Evolutionary conservation across 257 asterid genomes (phyloP), one percentile per base, ranked within the genome.

Genomic region (Solanum acaule): DNA sequence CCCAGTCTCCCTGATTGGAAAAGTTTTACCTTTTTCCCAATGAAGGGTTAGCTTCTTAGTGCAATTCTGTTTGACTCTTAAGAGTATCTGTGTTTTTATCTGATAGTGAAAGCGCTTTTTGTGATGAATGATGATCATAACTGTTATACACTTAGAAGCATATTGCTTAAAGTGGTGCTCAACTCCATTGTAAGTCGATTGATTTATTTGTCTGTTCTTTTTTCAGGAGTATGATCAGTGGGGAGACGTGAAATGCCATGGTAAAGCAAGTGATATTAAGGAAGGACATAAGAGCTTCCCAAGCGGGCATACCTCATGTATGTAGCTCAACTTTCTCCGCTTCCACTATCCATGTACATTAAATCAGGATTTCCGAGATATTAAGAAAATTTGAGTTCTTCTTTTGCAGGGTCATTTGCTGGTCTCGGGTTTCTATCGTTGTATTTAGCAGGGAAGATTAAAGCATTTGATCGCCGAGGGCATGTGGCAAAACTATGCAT

Each of bases 251-350:
- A 87, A 79, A 56, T 95, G 98, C 88, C 96, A 93, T 82, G 98
- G 98, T 46, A 90, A 93, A 27, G 84, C 86, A 8, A 89, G 93
- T 71, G 98, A 92, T 68, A 93, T 95, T 73, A 95, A 91, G 92
- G 98, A 95, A 94, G 98, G 98, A 49, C 98, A 95, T 90, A 96
- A 96, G 93, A 96, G 98, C 89, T 96, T 96, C 90, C 98, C 98
- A n/a, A 96, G 98, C 46, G 98, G 98, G 61, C 98, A 96, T 71
- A 91, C 98, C 88, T 95, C 98, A 83, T 93, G 98, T 96, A 92
- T 89, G 95, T 88, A 65, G 77, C 33, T 72, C 10, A 56, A 63
- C 59, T 35, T 77, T 81, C 86, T 81, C 70, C 29, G 1, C 0
- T 18, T 82, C 86, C 42, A 29, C 70, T 29, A 10, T 10, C 42